Base-by-base conservation (phyloP, 2,329 filamentous ascomycete genomes). In the Diplodia sapinea region DNA sequence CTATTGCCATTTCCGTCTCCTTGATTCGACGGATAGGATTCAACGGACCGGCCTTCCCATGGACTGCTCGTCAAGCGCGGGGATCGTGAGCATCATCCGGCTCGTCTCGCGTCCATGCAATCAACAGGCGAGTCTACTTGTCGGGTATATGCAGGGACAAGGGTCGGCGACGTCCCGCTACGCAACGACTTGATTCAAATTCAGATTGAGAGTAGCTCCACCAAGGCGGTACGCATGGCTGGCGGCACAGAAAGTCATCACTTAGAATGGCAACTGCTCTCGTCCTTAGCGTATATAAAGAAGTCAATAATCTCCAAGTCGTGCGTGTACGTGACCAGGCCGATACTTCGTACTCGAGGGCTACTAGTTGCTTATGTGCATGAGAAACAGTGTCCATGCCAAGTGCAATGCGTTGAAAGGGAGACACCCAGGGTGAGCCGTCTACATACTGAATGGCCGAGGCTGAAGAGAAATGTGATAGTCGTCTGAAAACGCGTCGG, bases 321-420 rank as follows among this genome's bases (percentile, higher is more conserved):
- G 20, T 20, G n/a, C 7, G n/a, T 20, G 6, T n/a, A n/a, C n/a
- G n/a, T n/a, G n/a, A n/a, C n/a, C 3, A 11, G 7, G 7, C 33
- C 11, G 33, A 11, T 36, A 12, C 7, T 47, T 47, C 1, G 43
- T 47, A 47, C 13, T 36, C 52, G 6, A 36, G 4, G 52, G 29
- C 7, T n/a, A 13, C 52, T 55, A 55, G n/a, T 33, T 55, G 31
- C 52, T 55, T 55, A 55, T 36, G 17, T 55, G 52, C 52, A 55
- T 55, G 17, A 20, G 29, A 12, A 3, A n/a, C 6, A 20, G 4
- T n/a, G 7, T 12, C 17, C 52, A 20, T 9, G n/a, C 4, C 43
- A n/a, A 11, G 17, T n/a, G 6, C 3, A 47, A 11, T 20, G 8
- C 17, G 43, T 20, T 20, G 43, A 4, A n/a, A 47, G n/a, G 43